Conservation (phyloP, 2,329 filamentous ascomycete species). For the Beauveria asiatica region DNA sequence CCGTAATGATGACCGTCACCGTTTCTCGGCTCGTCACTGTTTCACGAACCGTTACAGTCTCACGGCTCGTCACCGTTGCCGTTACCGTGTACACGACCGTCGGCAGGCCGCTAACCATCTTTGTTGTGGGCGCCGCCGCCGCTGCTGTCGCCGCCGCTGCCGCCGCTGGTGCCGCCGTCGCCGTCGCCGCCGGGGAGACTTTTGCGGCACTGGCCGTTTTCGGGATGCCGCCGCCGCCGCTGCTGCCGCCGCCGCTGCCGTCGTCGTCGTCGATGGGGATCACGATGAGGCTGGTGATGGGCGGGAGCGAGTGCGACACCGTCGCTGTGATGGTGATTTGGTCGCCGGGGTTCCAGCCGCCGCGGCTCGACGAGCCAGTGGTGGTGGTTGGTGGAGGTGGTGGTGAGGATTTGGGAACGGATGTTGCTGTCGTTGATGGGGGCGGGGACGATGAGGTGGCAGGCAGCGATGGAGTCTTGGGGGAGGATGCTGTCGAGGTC, state of each 20-base stretch:
- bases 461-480: no score
- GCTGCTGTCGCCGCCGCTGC: not conserved
- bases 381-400: not conserved
- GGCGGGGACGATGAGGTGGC: no score
- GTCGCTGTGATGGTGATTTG: slow-evolving; percentile 14
- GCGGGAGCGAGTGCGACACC: not conserved
- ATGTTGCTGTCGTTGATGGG: no score
- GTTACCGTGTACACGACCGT: slow-evolving; percentile 31
- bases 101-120: slow-evolving; percentile 21
- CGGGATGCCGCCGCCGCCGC: not conserved
- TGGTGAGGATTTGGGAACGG: not conserved
- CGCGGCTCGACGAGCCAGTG: not conserved
- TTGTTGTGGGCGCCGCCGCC: slow-evolving; percentile 14
- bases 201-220: not conserved
- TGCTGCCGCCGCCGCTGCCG: no score
- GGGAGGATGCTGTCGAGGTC: not conserved
- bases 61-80: slow-evolving; percentile 19
- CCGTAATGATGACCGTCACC: slow-evolving; percentile 18
- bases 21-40: slow-evolving; percentile 16
- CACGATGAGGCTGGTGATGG: not conserved
- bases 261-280: not conserved
- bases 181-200: no score
- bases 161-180: not conserved
- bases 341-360: not conserved
- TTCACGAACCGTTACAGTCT: slow-evolving; percentile 20